Base-by-base conservation (phyloP, 176 grass and related monocot genomes). In the Leersia perrieri region DNA sequence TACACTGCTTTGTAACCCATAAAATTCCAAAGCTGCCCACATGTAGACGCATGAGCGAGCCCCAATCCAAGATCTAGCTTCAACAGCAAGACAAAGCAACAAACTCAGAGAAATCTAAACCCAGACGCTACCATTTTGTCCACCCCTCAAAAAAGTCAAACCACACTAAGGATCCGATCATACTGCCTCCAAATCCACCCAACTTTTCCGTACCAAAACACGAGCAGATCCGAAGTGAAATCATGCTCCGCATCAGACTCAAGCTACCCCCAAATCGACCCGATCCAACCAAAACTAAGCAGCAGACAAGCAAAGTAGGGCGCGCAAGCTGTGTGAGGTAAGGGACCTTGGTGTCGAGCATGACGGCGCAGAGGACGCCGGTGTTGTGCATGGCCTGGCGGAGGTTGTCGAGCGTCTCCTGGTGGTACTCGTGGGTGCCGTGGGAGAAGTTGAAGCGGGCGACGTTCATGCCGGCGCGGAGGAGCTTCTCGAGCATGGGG, bases 371-470 rank as follows among this genome's bases (percentile, higher is more conserved):
- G 0, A 97, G 83, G 77, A 97, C 94, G 67, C 84, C 88, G 66
- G 94, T 97, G 83, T 82, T 92, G 33, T 90, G 94, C 94, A 97
- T 97, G 65, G 91, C 94, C 75, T 85, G 77, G 5, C 87, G 83
- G 41, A 97, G 91, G 72, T 69, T 84, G 68, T 97, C 82, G 57
- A 97, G 88, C 35, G 94, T 97, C 85, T 94, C 94, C 87, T 94
- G 87, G 87, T 97, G 94, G 86, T 97, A 97, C 35, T 71, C 87
- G 89, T 97, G 94, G 9, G 84, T 86, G 73, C 94, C 94, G 68
- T 97, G 94, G 29, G 91, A 94, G 82, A 97, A 97, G 80, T 97
- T 97, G 94, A 97, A 97, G 53, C 94, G 85, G 42, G 94, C 94
- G 53, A 97, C 91, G 78, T 97, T 97, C 94, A 97, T 94, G 8